Evolutionary conservation across 176 grass and related monocot genomes (phyloP).

Genomic region (Aegilops tauschii): DNA sequence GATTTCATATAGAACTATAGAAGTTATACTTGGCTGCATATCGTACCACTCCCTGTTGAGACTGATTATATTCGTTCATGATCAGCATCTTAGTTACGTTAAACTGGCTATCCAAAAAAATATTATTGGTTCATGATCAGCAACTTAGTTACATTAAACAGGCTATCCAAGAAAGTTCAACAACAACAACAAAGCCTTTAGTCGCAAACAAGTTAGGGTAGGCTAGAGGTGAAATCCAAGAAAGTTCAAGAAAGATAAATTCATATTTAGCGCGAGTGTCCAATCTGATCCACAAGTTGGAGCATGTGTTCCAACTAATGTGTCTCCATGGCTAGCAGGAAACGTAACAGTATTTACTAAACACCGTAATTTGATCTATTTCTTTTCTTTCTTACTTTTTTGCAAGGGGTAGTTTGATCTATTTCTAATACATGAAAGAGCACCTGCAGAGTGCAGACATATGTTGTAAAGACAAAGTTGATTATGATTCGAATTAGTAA

Average conservation of each 20-base stretch:
- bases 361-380: neutral
- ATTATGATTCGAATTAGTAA: neutral
- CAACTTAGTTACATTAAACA: neutral
- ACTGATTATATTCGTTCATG: conserved; percentile 9
- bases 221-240: too few species aligned
- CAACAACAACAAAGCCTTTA: too few species aligned
- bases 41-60: neutral
- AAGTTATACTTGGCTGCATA: neutral
- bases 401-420: neutral
- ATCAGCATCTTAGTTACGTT: neutral
- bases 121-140: neutral
- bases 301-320: neutral
- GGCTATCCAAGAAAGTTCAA: neutral
- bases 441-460: neutral
- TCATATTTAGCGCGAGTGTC: neutral
- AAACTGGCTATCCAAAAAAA: neutral
- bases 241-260: neutral
- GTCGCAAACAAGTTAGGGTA: too few species aligned
- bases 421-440: neutral
- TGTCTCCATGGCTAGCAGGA: neutral
- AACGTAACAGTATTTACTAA: neutral
- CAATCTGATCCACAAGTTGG: neutral
- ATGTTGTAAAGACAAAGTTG: neutral
- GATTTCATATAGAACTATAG: neutral
- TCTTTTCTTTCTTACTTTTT: neutral